phyloP scores from a whole-genome alignment of 1,284 basidiomycete species.

The Heimioporus retisporus region DNA sequence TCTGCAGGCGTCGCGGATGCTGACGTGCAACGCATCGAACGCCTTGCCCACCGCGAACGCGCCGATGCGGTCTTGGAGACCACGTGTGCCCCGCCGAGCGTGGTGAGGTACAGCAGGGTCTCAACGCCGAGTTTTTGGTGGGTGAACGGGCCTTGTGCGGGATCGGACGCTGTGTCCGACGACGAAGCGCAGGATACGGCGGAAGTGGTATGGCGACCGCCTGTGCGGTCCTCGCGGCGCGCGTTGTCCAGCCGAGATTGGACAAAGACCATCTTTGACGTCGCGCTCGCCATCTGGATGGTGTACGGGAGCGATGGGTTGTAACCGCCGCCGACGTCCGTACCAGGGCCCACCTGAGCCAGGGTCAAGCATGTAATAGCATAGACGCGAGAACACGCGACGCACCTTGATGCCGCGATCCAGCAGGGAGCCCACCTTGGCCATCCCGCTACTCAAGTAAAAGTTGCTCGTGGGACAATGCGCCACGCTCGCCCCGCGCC shows the following conservation, averaged over 20 bases:
- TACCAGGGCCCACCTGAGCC: conserved; percentile 86
- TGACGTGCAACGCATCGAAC: conserved; percentile 89
- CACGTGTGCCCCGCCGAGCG: conserved; percentile 87
- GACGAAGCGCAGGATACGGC: not conserved
- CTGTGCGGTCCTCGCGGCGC: conserved; percentile 3
- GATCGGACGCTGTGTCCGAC: conserved; percentile 9
- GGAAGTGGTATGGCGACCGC: not conserved
- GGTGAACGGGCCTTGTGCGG: conserved; percentile 51
- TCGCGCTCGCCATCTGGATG: conserved; percentile 85
- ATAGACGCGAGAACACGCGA: not conserved
- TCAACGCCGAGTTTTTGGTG: conserved; percentile 75
- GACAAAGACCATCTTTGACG: conserved; percentile 79
- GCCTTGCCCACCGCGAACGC: conserved; percentile 84
- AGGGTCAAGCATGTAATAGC: too few species aligned
- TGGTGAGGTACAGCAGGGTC: conserved; percentile 90
- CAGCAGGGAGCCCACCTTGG: conserved; percentile 84
- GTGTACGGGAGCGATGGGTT: conserved; percentile 84
- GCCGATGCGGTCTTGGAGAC: conserved; percentile 76
- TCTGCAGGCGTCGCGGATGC: conserved; percentile 57
- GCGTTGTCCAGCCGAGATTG: conserved; percentile 38
- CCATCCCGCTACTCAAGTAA: conserved; percentile 88
- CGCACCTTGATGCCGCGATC: conserved; percentile 87
- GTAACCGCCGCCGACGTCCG: conserved; percentile 91
- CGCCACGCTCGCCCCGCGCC: conserved; percentile 79
- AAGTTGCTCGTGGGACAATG: conserved; percentile 97